A percentile compares a stretch with the other conserved stretches of the same genome.
Conservation (phyloP, 768 basidiomycete genomes). For the Collybia sp. region DNA sequence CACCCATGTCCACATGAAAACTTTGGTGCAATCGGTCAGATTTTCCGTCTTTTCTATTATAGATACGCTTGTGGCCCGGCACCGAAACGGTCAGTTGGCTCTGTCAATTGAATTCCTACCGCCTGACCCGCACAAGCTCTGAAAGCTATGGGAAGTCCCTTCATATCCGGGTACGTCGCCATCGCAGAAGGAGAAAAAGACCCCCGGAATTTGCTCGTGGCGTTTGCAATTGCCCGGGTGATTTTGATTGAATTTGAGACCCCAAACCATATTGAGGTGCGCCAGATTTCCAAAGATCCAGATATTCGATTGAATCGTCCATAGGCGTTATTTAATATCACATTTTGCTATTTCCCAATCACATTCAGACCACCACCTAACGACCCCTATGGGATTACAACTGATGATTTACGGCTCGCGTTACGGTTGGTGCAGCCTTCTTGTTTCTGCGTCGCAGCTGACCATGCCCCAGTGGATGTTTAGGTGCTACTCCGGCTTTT, state of each 20-base stretch:
- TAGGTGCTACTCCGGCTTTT: constrained; percentile 77
- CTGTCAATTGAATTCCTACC: not conserved
- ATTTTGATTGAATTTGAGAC: constrained; percentile 88
- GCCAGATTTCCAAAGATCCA: constrained; percentile 10
- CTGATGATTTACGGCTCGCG: constrained; percentile 75
- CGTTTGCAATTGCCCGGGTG: constrained; percentile 85
- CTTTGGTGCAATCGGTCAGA: constrained; percentile 76
- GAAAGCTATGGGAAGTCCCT: constrained; percentile 65
- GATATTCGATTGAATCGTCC: not conserved
- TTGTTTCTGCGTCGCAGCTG: not conserved
- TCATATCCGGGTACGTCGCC: constrained; percentile 68
- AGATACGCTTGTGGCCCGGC: constrained; percentile 68
- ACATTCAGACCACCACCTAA: constrained; percentile 92
- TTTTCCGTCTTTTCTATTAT: constrained; percentile 78
- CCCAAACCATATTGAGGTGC: constrained; percentile 68
- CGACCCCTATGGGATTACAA: constrained; percentile 89
- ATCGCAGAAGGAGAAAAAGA: constrained; percentile 98
- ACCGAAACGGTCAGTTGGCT: constrained; percentile 53
- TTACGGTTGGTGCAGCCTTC: constrained; percentile 47
- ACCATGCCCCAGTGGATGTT: constrained; percentile 32
- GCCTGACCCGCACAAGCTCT: constrained; percentile 41
- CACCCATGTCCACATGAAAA: constrained; percentile 73
- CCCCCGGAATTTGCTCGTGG: constrained; percentile 86
- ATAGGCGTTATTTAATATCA: constrained; percentile 89
- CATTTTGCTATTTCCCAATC: constrained; percentile 98